Conservation (phyloP, 1,284 basidiomycete species). For the Leccinum fuscescens region DNA sequence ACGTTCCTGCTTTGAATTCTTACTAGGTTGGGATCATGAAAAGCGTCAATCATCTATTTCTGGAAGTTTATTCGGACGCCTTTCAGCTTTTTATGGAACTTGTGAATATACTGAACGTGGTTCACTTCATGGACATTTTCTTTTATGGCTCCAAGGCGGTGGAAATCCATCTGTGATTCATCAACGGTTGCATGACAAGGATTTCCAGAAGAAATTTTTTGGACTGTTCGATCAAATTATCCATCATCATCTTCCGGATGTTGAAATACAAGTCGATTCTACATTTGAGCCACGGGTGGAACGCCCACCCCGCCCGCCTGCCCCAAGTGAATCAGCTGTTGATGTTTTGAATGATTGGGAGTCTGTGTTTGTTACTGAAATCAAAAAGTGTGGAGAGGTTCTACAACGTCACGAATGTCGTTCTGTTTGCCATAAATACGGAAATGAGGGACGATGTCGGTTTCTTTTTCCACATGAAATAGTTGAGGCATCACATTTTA, state of each 20-base stretch:
- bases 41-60: background rate
- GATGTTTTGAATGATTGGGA: background rate
- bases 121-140: constrained; percentile 14
- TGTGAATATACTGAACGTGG: constrained; percentile 16
- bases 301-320: too few relatives aligned
- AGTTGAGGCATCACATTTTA: background rate
- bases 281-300: constrained; percentile 1
- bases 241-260: constrained; percentile 10
- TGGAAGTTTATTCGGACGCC: constrained; percentile 8
- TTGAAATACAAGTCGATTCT: background rate
- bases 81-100: constrained; percentile 13
- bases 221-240: constrained; percentile 14
- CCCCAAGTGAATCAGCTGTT: background rate
- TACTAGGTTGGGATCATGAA: constrained; percentile 13
- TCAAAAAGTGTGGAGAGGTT: constrained; percentile 15
- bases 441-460: background rate
- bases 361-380: background rate
- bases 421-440: constrained; percentile 10
- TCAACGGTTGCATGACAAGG: background rate
- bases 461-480: constrained; percentile 15
- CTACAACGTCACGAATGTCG: constrained; percentile 5
- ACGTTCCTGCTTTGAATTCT: constrained; percentile 1
- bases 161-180: constrained; percentile 9
- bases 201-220: constrained; percentile 7
- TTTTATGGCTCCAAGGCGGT: constrained; percentile 11